Evolutionary conservation across 305 asterid species (phyloP), one percentile per base, ranked within the genome.

Genomic region (Caryopteris hybrid): DNA sequence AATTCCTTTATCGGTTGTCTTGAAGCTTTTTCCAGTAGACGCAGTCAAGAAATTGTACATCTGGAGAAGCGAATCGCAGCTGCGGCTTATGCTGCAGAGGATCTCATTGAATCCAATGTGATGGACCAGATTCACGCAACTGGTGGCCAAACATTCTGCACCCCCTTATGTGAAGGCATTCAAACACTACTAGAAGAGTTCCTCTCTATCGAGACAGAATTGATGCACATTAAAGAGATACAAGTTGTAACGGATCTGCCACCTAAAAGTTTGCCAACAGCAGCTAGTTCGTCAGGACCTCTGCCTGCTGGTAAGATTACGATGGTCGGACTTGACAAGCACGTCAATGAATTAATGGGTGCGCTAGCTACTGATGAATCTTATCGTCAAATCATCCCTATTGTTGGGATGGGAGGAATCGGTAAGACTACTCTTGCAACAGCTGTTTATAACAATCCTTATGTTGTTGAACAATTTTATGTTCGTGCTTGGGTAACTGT

Each of bases 351-450:
- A 13, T 10, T 70, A 1, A 41, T 43, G 75, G 12, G 0, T 4
- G 42, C 8, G 0, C 75, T 70, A 9, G 17, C 53, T 17, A 27
- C 47, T 0, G 25, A 51, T 16, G 52, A 39, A 39, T 4, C 34
- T 0, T 5, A 10, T 18, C 54, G 42, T 31, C 63, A 17, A 23
- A 61, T 51, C 14, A 31, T 51, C 38, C 47, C 75, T 0, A 25
- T 70, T 39, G 75, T 70, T 0, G 75, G 75, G 6, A 70, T 70
- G 68, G 74, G 69, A 0, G 71, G 71, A 3, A 53, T 52, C 1
- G 71, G 71, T 66, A 66, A 66, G 43, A 66, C 72, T 6, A 61
- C 66, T 8, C 75, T 70, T 1, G 64, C 69, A 0, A 50, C 8
- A 6, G 16, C 22, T 70, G 62, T 51, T 25, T 70, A 48, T 18